Conservation (phyloP, 2,329 filamentous ascomycete species). For the Aspergillus sp. region DNA sequence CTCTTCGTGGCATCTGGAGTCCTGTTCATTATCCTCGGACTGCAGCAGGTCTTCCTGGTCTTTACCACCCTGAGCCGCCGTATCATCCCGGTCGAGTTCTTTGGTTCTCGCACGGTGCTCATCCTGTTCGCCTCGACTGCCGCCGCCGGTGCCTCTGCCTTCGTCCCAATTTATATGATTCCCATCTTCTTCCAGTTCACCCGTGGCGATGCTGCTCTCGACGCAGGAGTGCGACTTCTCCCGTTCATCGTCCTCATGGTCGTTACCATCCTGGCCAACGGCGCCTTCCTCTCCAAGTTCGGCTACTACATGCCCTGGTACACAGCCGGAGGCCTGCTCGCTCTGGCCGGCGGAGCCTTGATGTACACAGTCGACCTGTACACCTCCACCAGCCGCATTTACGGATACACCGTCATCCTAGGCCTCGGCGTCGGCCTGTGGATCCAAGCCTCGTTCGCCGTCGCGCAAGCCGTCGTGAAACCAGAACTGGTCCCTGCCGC, state of each 20-base stretch:
- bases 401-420: constrained; percentile 27
- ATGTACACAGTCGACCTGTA: constrained; percentile 20
- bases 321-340: constrained; percentile 20
- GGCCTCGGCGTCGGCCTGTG: constrained; percentile 23
- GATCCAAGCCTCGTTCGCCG: constrained; percentile 19
- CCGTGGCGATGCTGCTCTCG: constrained; percentile 37
- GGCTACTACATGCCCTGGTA: constrained; percentile 22
- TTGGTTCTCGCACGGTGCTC: constrained; percentile 37
- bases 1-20: constrained; percentile 48
- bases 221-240: constrained; percentile 29
- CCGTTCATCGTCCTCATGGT: constrained; percentile 23
- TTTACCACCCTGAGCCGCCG: constrained; percentile 46
- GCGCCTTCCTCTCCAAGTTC: constrained; percentile 17
- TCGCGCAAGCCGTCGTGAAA: constrained; percentile 14
- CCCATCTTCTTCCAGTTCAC: constrained; percentile 57
- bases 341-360: constrained; percentile 22
- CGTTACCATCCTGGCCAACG: constrained; percentile 21
- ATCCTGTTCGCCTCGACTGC: constrained; percentile 46
- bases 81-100: constrained; percentile 52
- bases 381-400: constrained; percentile 21
- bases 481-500: not conserved
- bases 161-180: constrained; percentile 51
- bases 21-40: constrained; percentile 43
- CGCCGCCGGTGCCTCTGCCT: constrained; percentile 35
- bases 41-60: constrained; percentile 38